Conservation (phyloP, 306 rosid genomes). For the Vigna radiata region DNA sequence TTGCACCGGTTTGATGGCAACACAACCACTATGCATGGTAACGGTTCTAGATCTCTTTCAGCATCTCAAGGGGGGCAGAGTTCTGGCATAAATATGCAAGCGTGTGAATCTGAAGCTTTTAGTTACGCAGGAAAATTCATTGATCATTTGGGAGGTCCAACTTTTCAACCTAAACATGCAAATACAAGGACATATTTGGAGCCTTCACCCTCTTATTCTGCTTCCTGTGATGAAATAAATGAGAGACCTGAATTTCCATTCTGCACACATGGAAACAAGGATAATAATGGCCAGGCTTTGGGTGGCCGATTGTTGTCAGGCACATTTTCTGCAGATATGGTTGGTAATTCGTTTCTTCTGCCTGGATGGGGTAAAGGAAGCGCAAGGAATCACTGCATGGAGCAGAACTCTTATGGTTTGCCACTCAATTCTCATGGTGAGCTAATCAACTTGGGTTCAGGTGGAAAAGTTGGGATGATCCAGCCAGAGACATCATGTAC, state of each 20-base stretch:
- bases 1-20: constrained; percentile 47
- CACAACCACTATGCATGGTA: constrained; percentile 38
- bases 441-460: constrained; percentile 65
- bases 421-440: constrained; percentile 89
- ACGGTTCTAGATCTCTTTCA: constrained; percentile 46
- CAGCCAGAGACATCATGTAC: constrained; percentile 50
- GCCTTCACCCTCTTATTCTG: constrained; percentile 54
- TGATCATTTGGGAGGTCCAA: constrained; percentile 53
- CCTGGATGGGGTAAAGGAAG: constrained; percentile 50
- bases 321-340: constrained; percentile 45
- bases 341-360: constrained; percentile 44
- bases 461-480: constrained; percentile 44
- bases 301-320: constrained; percentile 40
- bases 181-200: constrained; percentile 44
- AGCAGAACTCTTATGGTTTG: constrained; percentile 60
- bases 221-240: constrained; percentile 50
- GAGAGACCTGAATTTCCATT: constrained; percentile 47
- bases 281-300: constrained; percentile 38
- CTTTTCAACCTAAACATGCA: constrained; percentile 45
- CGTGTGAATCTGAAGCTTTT: constrained; percentile 46
- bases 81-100: constrained; percentile 47
- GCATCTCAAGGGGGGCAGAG: constrained; percentile 45
- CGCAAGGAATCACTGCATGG: constrained; percentile 46
- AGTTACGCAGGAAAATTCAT: constrained; percentile 45
- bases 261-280: constrained; percentile 44